Base-by-base conservation (phyloP, 371 early-diverging fungal species). In the Batkoa obscura region DNA sequence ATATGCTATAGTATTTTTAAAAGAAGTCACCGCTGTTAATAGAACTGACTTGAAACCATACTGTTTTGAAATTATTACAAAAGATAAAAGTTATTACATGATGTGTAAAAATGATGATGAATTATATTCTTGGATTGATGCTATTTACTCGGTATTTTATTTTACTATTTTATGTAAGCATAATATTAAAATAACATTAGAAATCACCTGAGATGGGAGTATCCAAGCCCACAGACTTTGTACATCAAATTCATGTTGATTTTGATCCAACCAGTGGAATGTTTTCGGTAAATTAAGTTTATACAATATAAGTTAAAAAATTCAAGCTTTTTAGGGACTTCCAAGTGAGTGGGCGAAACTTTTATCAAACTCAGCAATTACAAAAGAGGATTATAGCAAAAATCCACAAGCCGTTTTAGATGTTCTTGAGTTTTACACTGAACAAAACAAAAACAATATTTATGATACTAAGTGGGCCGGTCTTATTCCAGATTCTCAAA, bases 381-480 rank as follows among this genome's bases (percentile, higher is more conserved):
- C 93, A 34, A 80, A 88, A 62, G 92, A 95, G 65, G 96, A 95
- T 66, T 90, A 90, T 57, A 80, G 84, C 48, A 88, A 87, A 70
- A 88, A 95, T 64, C 96, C 96, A 8, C 93, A 93, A 65, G 93
- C 94, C n/a, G 95, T 96, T 47, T 67, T 94, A 43, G 94, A 94
- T 62, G 94, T 92, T 32, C 73, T 94, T 43, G 93, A 93, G 63
- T 96, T 94, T 66, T 96, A 94, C 69, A 89, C 94, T 12, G 90
- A 88, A 64, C 76, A 79, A 59, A 74, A 75, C n/a, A 33, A 36
- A 23, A 52, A 36, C 35, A 6, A 8, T 15, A 23, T 23, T 23
- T 51, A n/a, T 30, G 45, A 55, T 15, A 45, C 32, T n/a, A 55
- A 55, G 30, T 55, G 56, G 56, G 56, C 56, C 34, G 46, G 46